These are phyloP conservation scores for Fusarium foetens DNA, from an alignment of 2,329 filamentous ascomycete genomes.

Conservation along the genomic window DNA sequence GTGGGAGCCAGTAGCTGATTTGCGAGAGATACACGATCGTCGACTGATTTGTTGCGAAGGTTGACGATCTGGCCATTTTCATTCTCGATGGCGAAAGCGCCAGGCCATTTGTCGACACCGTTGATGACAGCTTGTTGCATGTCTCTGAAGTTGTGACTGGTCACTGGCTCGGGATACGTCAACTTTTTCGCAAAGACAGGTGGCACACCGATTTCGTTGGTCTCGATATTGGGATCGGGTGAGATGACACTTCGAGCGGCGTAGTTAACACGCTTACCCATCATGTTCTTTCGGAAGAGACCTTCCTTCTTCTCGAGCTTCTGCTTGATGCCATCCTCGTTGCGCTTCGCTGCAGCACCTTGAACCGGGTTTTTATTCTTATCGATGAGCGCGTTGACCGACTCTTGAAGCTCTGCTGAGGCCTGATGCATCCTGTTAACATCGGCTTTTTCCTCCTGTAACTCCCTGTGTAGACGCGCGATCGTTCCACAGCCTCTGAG, in stretches of 20 bases:
- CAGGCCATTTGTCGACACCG: conserved; percentile 91
- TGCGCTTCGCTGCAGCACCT: conserved; percentile 78
- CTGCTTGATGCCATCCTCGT: conserved; percentile 96
- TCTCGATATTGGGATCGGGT: conserved; percentile 97
- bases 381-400: conserved; percentile 93
- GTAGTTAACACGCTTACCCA: conserved; percentile 99
- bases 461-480: conserved; percentile 69
- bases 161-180: conserved; percentile 97
- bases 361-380: conserved; percentile 85
- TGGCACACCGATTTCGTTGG: conserved; percentile 97
- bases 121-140: conserved; percentile 97
- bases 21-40: conserved; percentile 88
- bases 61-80: conserved; percentile 93
- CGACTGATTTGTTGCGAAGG: conserved; percentile 84
- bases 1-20: conserved; percentile 93
- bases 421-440: conserved; percentile 83
- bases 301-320: conserved; percentile 99
- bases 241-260: conserved; percentile 98
- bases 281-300: conserved; percentile 99
- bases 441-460: conserved; percentile 58
- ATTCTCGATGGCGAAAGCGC: conserved; percentile 93
- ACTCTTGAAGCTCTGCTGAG: conserved; percentile 86
- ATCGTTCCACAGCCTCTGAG: conserved; percentile 79
- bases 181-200: conserved; percentile 97
- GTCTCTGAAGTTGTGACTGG: conserved; percentile 95